Conservation (phyloP, 495 filamentous ascomycete genomes). For the Xylaria venustula region DNA sequence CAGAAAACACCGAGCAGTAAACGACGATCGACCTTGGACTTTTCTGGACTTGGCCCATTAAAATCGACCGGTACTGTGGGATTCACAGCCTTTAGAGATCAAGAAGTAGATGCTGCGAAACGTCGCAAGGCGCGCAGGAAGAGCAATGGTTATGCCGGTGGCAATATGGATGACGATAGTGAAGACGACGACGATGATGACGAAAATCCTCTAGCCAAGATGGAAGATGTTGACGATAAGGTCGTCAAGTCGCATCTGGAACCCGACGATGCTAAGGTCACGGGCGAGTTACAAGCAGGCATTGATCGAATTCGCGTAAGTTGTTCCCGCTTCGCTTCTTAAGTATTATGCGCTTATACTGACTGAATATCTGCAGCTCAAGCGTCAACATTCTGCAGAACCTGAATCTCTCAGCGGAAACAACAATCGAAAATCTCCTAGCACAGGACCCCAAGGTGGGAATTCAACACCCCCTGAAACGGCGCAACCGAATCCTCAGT, state of each 20-base stretch:
- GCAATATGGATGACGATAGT: conserved; percentile 51
- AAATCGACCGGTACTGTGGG: conserved; percentile 80
- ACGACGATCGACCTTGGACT: conserved; percentile 74
- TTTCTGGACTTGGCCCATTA: conserved; percentile 79
- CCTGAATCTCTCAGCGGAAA: conserved; percentile 52
- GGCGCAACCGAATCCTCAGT: conserved; percentile 31
- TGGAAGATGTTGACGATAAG: conserved; percentile 72
- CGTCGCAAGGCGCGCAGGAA: conserved; percentile 58
- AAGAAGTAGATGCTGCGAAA: conserved; percentile 43
- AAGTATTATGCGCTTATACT: conserved; percentile 11
- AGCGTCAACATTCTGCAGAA: conserved; percentile 90
- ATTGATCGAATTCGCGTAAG: conserved; percentile 89
- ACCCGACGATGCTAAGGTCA: conserved; percentile 75
- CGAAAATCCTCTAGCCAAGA: conserved; percentile 53
- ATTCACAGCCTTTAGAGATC: conserved; percentile 87
- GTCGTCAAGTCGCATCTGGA: conserved; percentile 58
- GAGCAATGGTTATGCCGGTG: conserved; percentile 44
- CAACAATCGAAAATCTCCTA: conserved; percentile 40
- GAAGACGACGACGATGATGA: conserved; percentile 78
- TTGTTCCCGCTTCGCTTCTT: conserved; percentile 11
- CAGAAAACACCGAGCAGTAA: conserved; percentile 60
- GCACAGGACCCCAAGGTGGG: conserved; percentile 27
- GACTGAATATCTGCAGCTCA: conserved; percentile 61
- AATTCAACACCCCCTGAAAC: conserved; percentile 38
- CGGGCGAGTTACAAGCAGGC: conserved; percentile 86